A percentile compares a stretch with the other conserved stretches of the same genome.
Conservation (phyloP, 2,329 filamentous ascomycete genomes). For the Cordyceps fumosorosea region DNA sequence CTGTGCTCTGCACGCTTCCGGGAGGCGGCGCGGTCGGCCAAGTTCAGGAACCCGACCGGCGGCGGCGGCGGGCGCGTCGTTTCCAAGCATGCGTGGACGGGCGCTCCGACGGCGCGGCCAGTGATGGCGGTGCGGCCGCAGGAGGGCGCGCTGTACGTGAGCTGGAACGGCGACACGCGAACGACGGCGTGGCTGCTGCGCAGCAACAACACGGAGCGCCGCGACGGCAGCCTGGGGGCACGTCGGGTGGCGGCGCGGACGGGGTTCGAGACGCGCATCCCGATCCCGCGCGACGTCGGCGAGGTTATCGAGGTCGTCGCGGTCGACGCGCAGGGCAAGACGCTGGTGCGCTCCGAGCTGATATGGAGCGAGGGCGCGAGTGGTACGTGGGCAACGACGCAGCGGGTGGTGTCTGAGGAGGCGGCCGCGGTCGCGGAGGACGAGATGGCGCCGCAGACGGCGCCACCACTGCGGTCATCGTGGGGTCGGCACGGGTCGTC, state of each 20-base stretch:
- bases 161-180: conserved; percentile 47
- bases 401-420: not conserved
- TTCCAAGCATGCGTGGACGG: conserved; percentile 45
- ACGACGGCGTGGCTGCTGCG: conserved; percentile 37
- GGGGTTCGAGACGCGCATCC: conserved; percentile 19
- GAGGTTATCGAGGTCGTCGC: conserved; percentile 19
- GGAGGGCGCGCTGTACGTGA: conserved; percentile 36
- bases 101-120: conserved; percentile 27
- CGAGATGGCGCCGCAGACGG: not conserved
- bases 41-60: not conserved
- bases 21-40: not conserved
- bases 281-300: conserved; percentile 14
- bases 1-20: conserved; percentile 40
- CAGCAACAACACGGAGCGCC: conserved; percentile 11
- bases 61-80: conserved; percentile 34
- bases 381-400: not conserved
- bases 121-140: conserved; percentile 24
- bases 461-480: not conserved
- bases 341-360: conserved; percentile 19
- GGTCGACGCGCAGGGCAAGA: conserved; percentile 16
- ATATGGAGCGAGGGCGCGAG: conserved; percentile 2
- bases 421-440: not conserved
- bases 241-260: conserved; percentile 12
- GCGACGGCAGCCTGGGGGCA: conserved; percentile 12
- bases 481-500: not conserved